Evolutionary conservation across 176 grass and related monocot genomes (phyloP), one percentile per base, ranked within the genome.

Genomic region (Zea luxurians): DNA sequence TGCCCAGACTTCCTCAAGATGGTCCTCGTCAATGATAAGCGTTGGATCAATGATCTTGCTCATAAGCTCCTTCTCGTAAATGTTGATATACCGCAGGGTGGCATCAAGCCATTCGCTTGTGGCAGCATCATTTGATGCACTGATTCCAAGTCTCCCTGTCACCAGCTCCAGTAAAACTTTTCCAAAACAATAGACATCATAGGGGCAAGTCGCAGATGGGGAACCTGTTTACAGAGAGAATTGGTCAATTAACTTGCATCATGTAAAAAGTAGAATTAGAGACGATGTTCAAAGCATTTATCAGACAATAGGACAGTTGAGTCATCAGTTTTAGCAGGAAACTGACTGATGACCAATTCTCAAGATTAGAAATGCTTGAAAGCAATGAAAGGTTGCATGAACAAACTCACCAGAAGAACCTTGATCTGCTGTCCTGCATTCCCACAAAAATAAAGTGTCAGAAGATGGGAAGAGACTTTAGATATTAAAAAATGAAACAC

Each of bases 1-100:
- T 7, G 96, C 96, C 96, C 96, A 99, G 11, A 99, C 92, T 82
- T 99, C 96, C 86, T 99, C 96, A 61, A 99, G 68, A 80, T 92
- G 96, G 55, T 99, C 96, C 87, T 99, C 96, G 7, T 99, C 92
- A n/a, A 99, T 85, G 40, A 99, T 94, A 37, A 99, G 88, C 1
- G 76, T 85, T 37, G 96, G 96, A 59, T 99, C 96, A 17, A 99
- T 89, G 53, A 99, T 96, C 83, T 88, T 99, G 48, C 90, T 88
- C 71, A 99, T 88, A 13, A 93, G 86, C 64, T 99, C 92, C 61
- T 99, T 99, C 75, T 99, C 90, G 16, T 91, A 89, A 78, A 99
- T 92, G 70, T 88, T 93, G 75, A 99, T 85, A 41, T 84, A 96
- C 5, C 73, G 92, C 67, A 99, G 50, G 0, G 74, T 89, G 65